These are phyloP conservation scores for Hapsidospora chrysogenum DNA, from an alignment of 495 filamentous ascomycete species.

Conservation along the genomic window DNA sequence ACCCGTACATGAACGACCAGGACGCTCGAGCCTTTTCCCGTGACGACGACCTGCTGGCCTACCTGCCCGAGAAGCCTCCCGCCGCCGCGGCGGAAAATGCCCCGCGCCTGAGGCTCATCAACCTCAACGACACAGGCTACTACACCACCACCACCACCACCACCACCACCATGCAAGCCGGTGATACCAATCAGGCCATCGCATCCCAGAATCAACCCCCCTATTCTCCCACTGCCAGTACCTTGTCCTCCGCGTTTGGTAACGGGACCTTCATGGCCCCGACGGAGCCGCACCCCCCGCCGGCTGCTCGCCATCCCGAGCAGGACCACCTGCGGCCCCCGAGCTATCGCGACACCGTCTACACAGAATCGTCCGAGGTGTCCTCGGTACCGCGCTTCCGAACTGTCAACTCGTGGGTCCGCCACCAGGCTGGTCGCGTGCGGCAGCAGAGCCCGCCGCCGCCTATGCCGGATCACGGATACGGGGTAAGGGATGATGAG, in stretches of 20 bases:
- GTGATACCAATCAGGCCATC: background rate
- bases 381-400: conserved; percentile 33
- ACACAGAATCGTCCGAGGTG: conserved; percentile 30
- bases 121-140: too few species aligned
- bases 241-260: background rate
- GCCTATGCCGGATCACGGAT: conserved; percentile 16
- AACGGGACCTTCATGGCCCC: conserved; percentile 1
- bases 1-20: background rate
- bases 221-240: background rate
- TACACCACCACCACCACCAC: too few species aligned
- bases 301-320: conserved; percentile 4
- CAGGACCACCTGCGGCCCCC: background rate
- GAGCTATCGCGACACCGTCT: conserved; percentile 21
- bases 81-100: too few species aligned
- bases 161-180: background rate
- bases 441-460: conserved; percentile 15
- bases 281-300: conserved; percentile 6
- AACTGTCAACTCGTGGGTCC: conserved; percentile 42
- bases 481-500: conserved; percentile 17
- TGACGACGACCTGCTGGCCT: background rate
- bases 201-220: background rate
- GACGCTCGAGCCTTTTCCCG: too few species aligned
- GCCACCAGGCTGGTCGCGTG: conserved; percentile 33
- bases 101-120: too few species aligned
- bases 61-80: background rate